Conservation (phyloP, 192 early-diverging fungal genomes). For the Obelidium mucronatum region DNA sequence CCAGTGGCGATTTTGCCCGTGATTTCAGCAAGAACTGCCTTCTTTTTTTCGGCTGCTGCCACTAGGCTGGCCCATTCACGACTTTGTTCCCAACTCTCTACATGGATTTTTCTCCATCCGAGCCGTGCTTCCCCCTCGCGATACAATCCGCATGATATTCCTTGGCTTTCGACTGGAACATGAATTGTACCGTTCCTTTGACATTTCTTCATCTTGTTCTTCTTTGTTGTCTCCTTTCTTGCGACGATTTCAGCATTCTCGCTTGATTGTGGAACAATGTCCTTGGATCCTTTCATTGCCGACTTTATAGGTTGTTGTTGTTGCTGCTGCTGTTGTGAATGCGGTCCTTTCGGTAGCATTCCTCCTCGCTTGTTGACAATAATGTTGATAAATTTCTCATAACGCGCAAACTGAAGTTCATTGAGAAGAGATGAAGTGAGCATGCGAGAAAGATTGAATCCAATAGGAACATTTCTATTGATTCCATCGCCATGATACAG, state of each 20-base stretch:
- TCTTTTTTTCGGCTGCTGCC: constrained; percentile 3
- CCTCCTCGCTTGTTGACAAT: too few relatives aligned
- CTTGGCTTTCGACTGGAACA: constrained; percentile 27
- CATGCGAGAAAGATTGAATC: constrained; percentile 20
- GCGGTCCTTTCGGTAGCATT: too few relatives aligned
- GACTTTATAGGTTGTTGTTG: not conserved
- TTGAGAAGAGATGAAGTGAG: not conserved
- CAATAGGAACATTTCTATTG: not conserved
- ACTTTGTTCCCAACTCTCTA: not conserved
- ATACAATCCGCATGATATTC: constrained; percentile 18
- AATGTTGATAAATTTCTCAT: constrained; percentile 1
- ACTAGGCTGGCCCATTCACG: not conserved
- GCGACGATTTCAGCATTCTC: not conserved
- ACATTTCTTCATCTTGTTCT: too few relatives aligned
- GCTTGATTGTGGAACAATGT: not conserved
- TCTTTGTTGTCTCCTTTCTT: not conserved
- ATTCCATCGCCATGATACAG: not conserved
- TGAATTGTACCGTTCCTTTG: too few relatives aligned
- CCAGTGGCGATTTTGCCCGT: too few relatives aligned
- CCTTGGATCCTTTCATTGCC: not conserved
- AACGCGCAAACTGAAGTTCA: constrained; percentile 26
- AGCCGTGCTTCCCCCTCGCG: not conserved
- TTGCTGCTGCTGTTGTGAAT: not conserved
- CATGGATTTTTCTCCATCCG: not conserved
- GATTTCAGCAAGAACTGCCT: not conserved